These are phyloP conservation scores for Benincasa hispida DNA, from an alignment of 306 rosid species.

Conservation along the genomic window DNA sequence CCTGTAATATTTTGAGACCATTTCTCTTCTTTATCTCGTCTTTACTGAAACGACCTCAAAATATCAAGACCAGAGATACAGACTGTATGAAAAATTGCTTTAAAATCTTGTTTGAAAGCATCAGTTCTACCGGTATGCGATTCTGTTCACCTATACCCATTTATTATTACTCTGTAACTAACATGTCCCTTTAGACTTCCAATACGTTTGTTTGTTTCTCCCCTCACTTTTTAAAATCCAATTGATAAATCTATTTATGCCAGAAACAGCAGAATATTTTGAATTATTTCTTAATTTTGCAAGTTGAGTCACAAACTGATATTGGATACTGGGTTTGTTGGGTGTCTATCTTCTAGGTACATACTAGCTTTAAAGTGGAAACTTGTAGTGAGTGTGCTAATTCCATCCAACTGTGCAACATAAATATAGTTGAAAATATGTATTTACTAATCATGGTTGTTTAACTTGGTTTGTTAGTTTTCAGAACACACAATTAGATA, in stretches of 20 bases:
- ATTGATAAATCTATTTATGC: background rate
- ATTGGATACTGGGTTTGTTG: background rate
- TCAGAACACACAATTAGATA: background rate
- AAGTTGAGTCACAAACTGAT: background rate
- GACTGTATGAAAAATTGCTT: slow-evolving; percentile 48
- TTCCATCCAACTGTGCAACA: background rate
- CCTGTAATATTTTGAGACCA: slow-evolving; percentile 55
- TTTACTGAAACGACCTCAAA: slow-evolving; percentile 28
- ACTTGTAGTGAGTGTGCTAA: background rate
- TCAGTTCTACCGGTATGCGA: slow-evolving; percentile 57
- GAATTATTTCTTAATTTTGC: background rate
- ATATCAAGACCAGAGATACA: slow-evolving; percentile 24
- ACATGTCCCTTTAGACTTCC: background rate
- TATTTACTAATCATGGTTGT: background rate
- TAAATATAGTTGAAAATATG: background rate
- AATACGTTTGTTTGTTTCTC: background rate
- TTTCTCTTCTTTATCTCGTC: slow-evolving; percentile 61
- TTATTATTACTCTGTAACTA: background rate
- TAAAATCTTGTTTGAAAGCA: slow-evolving; percentile 60
- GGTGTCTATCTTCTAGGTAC: background rate
- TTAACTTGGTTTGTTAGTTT: background rate
- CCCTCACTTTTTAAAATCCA: background rate
- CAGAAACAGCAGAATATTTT: background rate
- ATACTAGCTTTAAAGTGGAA: background rate
- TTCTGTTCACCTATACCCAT: background rate